Base-by-base conservation (phyloP, 768 basidiomycete species). In the Suillus americanus region DNA sequence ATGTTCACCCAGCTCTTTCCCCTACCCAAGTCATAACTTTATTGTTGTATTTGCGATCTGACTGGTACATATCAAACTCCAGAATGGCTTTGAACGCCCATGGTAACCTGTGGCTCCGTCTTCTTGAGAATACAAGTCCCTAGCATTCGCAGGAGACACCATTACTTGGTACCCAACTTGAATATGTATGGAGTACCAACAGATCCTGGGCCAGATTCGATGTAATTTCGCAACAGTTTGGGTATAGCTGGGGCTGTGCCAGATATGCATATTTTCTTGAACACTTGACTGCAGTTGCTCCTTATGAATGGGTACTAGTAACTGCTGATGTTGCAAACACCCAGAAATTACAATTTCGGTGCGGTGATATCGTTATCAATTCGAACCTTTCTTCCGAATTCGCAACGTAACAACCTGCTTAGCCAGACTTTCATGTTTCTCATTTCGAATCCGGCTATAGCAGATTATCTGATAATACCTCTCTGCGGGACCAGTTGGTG, bases 51-150 rank as follows among this genome's bases (percentile, higher is more conserved):
- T 65, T 50, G 18, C 54, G 9, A 74, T 75, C 46, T 75, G 74
- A 12, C 10, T 54, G 30, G 10, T 54, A 12, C 18, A 13, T n/a
- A 74, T 79, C 41, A 75, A 78, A 54, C 64, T 77, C 38, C 76
- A 79, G 63, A 76, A 79, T 66, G 75, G 73, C 9, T 79, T 77
- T 60, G 73, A 77, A 68, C 70, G 72, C 9, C 71, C 79, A 23
- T 77, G 51, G 18, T 16, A 10, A 30, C 51, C 16, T 53, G 8
- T 4, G 28, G 28, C 16, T 6, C 25, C 28, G 28, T 30, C 18
- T 5, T 20, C 51, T 53, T 53, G 10, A 33, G 51, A 33, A 33
- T 53, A 28, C 18, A 18, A 53, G 18, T 10, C 18, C 28, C 51
- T 20, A 30, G 5, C 18, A 18, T 53, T 50, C 18, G 28, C 50